Conservation (phyloP, 1,139 yeast genomes). For the Geotrichum aggregatum region DNA sequence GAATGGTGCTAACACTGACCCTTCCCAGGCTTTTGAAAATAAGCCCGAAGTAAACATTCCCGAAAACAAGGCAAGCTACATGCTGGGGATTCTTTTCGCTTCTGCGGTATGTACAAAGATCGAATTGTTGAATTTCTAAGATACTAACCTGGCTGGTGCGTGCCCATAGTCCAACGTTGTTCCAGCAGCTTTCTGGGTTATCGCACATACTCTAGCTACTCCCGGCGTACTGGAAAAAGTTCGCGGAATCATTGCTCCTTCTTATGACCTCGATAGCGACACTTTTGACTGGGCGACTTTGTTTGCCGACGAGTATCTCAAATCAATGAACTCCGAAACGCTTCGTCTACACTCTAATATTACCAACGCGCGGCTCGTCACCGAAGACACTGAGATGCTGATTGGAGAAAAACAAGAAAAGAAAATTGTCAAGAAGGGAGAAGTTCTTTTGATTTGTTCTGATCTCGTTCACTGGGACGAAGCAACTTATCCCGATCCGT, state of each 20-base stretch:
- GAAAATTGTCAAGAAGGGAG: constrained; percentile 16
- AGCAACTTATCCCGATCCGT: constrained; percentile 15
- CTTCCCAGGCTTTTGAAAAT: constrained; percentile 2
- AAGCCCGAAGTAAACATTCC: neutral
- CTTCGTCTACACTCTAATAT: constrained; percentile 21
- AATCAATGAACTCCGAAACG: constrained; percentile 23
- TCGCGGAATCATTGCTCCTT: constrained; percentile 16
- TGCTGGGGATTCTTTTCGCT: constrained; percentile 20
- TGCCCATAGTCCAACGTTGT: constrained; percentile 18
- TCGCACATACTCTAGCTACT: constrained; percentile 18
- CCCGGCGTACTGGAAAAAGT: constrained; percentile 18
- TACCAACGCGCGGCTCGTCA: constrained; percentile 16
- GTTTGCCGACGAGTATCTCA: constrained; percentile 16
- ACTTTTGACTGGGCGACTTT: constrained; percentile 22
- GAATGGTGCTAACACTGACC: constrained; percentile 1
- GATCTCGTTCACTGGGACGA: constrained; percentile 20
- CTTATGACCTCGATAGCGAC: constrained; percentile 18
- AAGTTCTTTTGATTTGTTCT: constrained; percentile 7
- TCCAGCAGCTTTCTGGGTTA: constrained; percentile 25
- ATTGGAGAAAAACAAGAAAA: constrained; percentile 8
- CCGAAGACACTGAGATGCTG: constrained; percentile 13
- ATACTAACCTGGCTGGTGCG: too few species aligned
- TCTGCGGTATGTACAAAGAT: constrained; percentile 13
- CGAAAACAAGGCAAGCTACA: constrained; percentile 14
- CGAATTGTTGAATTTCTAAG: neutral